Evolutionary conservation across 2,329 filamentous ascomycete genomes (phyloP).

Genomic region (Neonectria magnoliae): DNA sequence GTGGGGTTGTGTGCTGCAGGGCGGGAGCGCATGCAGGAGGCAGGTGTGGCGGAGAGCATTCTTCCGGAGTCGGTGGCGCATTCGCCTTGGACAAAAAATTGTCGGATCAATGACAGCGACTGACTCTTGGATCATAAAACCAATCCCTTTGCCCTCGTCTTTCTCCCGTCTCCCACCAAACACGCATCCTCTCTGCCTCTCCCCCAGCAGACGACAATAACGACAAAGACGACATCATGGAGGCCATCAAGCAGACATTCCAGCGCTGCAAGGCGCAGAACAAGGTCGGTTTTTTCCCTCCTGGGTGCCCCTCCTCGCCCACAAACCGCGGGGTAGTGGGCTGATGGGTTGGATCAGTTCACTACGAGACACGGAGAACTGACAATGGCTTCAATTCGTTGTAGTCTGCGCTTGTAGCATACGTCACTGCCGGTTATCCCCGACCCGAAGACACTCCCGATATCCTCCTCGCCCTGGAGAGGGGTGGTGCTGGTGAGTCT

Average conservation of each 20-base stretch:
- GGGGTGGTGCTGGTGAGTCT: slow-evolving; percentile 83
- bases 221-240: slow-evolving; percentile 55
- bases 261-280: slow-evolving; percentile 68
- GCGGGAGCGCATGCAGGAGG: slow-evolving; percentile 39
- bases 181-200: not conserved
- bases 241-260: slow-evolving; percentile 68
- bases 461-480: slow-evolving; percentile 89
- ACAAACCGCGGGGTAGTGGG: slow-evolving; percentile 36
- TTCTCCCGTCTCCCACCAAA: slow-evolving; percentile 4
- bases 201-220: not conserved
- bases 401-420: slow-evolving; percentile 88
- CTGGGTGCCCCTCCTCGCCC: slow-evolving; percentile 39
- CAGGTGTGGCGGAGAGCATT: slow-evolving; percentile 43
- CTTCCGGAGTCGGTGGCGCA: slow-evolving; percentile 44
- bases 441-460: slow-evolving; percentile 83
- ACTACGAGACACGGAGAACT: slow-evolving; percentile 25
- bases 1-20: slow-evolving; percentile 34
- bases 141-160: slow-evolving; percentile 3
- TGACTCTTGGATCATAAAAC: slow-evolving; percentile 19
- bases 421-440: slow-evolving; percentile 95
- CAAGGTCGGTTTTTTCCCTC: slow-evolving; percentile 55
- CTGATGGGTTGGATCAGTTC: not conserved
- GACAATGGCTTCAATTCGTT: slow-evolving; percentile 30
- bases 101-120: slow-evolving; percentile 1
- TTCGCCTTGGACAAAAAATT: slow-evolving; percentile 8